Conservation (phyloP, 2,329 filamentous ascomycete species). For the Penicillium sp. region DNA sequence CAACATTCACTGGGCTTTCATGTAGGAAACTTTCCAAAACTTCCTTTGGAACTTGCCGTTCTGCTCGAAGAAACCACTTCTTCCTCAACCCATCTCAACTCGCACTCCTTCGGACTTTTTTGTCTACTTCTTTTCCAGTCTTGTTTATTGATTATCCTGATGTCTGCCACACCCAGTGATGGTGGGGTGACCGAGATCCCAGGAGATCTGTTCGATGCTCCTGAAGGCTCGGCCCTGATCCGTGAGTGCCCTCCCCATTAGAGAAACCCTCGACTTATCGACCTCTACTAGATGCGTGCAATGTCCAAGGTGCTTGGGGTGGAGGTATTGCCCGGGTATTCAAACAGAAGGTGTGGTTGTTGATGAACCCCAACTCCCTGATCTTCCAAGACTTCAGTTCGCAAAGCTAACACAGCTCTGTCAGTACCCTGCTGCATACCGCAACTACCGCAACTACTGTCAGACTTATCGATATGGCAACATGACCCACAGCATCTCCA, state of each 20-base stretch:
- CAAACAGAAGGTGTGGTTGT: slow-evolving; percentile 31
- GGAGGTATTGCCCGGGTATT: slow-evolving; percentile 54
- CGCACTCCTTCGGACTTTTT: too few species aligned
- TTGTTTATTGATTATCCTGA: background rate
- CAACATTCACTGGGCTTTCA: background rate
- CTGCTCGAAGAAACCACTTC: background rate
- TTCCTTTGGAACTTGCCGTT: too few species aligned
- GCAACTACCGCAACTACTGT: slow-evolving; percentile 48
- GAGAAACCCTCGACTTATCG: background rate
- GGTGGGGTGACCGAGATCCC: slow-evolving; percentile 26
- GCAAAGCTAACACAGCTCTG: background rate
- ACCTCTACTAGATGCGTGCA: slow-evolving; percentile 51
- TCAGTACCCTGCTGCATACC: slow-evolving; percentile 50
- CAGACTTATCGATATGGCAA: slow-evolving; percentile 8
- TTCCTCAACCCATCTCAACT: background rate
- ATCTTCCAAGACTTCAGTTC: background rate
- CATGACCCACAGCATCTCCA: slow-evolving; percentile 1
- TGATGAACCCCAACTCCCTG: background rate
- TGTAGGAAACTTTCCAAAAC: too few species aligned
- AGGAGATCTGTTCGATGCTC: slow-evolving; percentile 52
- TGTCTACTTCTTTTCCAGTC: background rate
- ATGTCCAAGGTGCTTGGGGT: slow-evolving; percentile 54
- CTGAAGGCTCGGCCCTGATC: slow-evolving; percentile 48
- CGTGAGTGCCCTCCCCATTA: slow-evolving; percentile 29
- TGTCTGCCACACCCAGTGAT: background rate